Conservation (phyloP, 2,329 filamentous ascomycete species). For the Madurella mycetomatis region DNA sequence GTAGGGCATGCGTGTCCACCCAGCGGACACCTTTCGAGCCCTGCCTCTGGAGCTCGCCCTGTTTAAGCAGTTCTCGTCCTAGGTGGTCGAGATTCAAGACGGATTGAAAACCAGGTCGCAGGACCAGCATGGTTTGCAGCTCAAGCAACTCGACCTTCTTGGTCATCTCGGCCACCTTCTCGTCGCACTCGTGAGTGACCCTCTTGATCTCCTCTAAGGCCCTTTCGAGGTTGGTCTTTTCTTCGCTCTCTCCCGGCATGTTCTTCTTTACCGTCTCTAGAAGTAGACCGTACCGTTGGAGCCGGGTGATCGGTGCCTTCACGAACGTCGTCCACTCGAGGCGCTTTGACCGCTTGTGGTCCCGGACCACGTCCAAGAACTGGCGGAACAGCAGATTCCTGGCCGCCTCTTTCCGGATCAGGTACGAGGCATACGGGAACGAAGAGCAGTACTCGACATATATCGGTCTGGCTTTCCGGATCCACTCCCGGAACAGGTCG, state of each 20-base stretch:
- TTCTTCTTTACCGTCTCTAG: conserved; percentile 79
- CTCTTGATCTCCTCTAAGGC: conserved; percentile 89
- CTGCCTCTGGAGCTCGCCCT: conserved; percentile 84
- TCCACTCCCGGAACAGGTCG: conserved; percentile 97
- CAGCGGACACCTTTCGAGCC: conserved; percentile 86
- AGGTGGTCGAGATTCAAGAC: conserved; percentile 91
- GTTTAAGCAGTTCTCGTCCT: conserved; percentile 82
- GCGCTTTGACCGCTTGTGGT: conserved; percentile 73
- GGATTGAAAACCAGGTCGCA: conserved; percentile 82
- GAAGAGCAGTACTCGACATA: conserved; percentile 90
- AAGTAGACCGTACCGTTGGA: conserved; percentile 85
- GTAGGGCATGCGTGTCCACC: conserved; percentile 87
- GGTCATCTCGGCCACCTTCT: conserved; percentile 84
- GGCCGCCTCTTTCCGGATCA: conserved; percentile 78
- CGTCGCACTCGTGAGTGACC: conserved; percentile 86
- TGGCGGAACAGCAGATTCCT: conserved; percentile 80
- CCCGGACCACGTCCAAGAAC: conserved; percentile 76
- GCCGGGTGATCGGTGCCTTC: conserved; percentile 85
- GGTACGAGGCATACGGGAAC: conserved; percentile 77
- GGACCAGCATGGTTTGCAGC: conserved; percentile 73
- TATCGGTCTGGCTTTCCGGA: conserved; percentile 80
- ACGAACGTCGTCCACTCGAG: conserved; percentile 93
- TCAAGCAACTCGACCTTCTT: conserved; percentile 88
- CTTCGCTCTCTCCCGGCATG: conserved; percentile 78
- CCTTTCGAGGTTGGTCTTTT: conserved; percentile 76